Evolutionary conservation across 202 grass and related monocot species (phyloP).

Genomic region (Cymbopogon flexuosus): DNA sequence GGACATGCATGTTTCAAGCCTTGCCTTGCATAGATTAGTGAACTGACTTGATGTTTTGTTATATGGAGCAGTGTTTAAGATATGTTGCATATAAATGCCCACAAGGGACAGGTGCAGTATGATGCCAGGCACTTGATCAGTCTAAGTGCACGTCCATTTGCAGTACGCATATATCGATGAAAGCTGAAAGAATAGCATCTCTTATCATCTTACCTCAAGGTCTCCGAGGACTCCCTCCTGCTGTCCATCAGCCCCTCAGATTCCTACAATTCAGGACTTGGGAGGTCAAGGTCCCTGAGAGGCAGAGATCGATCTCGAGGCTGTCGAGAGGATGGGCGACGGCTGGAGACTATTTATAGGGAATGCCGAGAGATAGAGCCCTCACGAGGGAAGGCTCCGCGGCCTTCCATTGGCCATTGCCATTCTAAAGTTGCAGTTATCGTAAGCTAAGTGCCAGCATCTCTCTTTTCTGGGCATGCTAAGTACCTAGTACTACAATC

Average conservation of each 20-base stretch:
- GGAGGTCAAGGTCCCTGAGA: constrained; percentile 14
- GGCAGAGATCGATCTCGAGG: neutral
- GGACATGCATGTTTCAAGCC: neutral
- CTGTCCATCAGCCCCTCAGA: constrained; percentile 32
- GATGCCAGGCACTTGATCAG: neutral
- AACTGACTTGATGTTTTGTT: neutral
- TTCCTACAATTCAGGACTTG: constrained; percentile 3
- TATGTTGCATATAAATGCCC: neutral
- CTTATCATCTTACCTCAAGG: constrained; percentile 47
- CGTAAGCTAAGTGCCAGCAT: neutral
- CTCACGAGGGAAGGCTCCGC: neutral
- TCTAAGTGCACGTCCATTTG: neutral
- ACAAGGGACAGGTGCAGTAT: neutral
- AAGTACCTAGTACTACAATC: neutral
- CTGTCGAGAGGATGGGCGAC: constrained; percentile 22
- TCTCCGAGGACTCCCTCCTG: constrained; percentile 51
- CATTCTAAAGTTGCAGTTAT: constrained; percentile 28
- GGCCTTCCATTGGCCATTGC: neutral
- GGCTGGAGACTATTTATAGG: constrained; percentile 49
- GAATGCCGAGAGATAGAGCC: constrained; percentile 4
- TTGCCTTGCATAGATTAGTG: neutral
- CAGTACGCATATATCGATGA: constrained; percentile 19
- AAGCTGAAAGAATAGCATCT: constrained; percentile 20
- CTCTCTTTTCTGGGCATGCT: neutral
- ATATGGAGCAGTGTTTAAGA: neutral